Percentiles rank a stretch among this genome's conserved stretches.
Evolutionary conservation across 202 grass and related monocot genomes (phyloP).

Genomic region (Zoysia matrella): DNA sequence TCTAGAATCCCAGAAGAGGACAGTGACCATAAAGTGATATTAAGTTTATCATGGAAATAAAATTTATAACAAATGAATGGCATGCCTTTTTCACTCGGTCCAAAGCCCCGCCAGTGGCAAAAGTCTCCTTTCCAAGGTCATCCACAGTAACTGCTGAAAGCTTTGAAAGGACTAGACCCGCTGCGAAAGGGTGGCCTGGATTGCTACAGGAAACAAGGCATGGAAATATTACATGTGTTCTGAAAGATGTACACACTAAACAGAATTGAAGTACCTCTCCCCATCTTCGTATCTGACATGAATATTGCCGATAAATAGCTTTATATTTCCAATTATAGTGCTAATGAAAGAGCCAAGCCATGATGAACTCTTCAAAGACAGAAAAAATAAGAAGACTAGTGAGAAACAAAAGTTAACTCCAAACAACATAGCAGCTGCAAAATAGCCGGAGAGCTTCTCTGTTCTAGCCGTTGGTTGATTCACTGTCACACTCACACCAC

Average conservation of each 20-base stretch:
- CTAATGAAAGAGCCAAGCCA: conserved; percentile 95
- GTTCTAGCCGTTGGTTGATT: conserved; percentile 9
- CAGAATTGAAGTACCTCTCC: conserved; percentile 73
- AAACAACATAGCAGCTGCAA: conserved; percentile 22
- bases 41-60: conserved; percentile 17
- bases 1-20: conserved; percentile 23
- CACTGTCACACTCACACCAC: conserved; percentile 2
- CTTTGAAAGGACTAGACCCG: conserved; percentile 84
- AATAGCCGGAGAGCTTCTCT: conserved; percentile 28
- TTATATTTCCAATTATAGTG: conserved; percentile 95
- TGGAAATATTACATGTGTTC: conserved; percentile 28
- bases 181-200: conserved; percentile 88
- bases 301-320: conserved; percentile 86
- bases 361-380: conserved; percentile 75
- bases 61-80: conserved; percentile 21
- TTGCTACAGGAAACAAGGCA: conserved; percentile 75
- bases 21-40: conserved; percentile 23
- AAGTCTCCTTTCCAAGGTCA: conserved; percentile 87
- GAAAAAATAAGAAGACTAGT: conserved; percentile 21
- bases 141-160: conserved; percentile 93
- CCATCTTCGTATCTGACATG: conserved; percentile 96
- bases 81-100: conserved; percentile 82
- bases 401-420: conserved; percentile 20
- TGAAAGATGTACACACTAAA: conserved; percentile 32
- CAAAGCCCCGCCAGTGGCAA: conserved; percentile 89